Conservation (phyloP, 225 moss, liverwort and hornwort species). For the Marchantia polymorpha region DNA sequence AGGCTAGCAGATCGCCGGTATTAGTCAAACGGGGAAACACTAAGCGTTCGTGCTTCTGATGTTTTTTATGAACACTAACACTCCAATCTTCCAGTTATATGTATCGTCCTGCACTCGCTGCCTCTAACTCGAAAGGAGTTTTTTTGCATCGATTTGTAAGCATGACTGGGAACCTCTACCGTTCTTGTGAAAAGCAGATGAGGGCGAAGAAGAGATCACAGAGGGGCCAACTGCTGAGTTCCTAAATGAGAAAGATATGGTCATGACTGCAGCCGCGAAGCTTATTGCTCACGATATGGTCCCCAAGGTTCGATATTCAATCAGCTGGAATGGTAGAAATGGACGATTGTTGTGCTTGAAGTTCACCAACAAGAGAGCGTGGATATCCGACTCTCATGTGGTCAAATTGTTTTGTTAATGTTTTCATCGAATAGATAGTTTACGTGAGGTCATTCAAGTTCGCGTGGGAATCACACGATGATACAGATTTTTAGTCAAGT, state of each 20-base stretch:
- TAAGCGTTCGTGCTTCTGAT: background rate
- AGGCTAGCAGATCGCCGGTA: too few relatives aligned
- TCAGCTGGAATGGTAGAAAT: background rate
- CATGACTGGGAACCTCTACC: background rate
- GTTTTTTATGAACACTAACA: background rate
- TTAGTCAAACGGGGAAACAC: background rate
- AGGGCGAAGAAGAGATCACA: conserved; percentile 51
- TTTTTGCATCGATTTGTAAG: too few relatives aligned
- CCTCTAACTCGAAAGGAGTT: too few relatives aligned
- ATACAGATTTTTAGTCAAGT: background rate
- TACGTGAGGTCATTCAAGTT: background rate
- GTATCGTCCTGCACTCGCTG: too few relatives aligned
- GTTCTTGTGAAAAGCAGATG: conserved; percentile 50
- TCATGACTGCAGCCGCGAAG: conserved; percentile 88
- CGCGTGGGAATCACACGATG: background rate
- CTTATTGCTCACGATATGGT: conserved; percentile 85
- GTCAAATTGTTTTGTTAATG: too few relatives aligned
- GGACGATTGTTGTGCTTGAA: background rate
- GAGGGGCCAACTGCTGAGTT: conserved; percentile 65
- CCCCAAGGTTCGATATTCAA: conserved; percentile 54
- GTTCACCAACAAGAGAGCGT: too few relatives aligned
- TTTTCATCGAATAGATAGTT: too few relatives aligned
- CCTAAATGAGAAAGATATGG: conserved; percentile 80
- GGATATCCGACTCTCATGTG: too few relatives aligned
- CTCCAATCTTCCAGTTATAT: too few relatives aligned